phyloP scores from a whole-genome alignment of 768 basidiomycete genomes.

The Termitomyces sp. region DNA sequence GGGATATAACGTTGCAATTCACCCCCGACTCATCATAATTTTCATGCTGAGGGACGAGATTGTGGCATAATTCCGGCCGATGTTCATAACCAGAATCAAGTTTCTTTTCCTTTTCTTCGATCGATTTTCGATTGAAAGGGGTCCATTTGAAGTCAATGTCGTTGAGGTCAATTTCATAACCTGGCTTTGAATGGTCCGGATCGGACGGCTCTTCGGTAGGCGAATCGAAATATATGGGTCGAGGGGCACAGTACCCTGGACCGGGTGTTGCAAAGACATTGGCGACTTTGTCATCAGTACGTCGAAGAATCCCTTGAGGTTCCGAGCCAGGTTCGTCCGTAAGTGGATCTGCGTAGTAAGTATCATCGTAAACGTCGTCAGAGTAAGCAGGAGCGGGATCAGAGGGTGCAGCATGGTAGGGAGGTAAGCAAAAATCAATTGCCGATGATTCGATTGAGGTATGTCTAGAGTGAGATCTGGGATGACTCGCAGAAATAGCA shows the following conservation, averaged over 20 bases:
- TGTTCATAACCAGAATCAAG: neutral
- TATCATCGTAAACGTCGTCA: constrained; percentile 17
- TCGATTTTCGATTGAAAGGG: constrained; percentile 41
- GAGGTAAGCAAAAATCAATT: constrained; percentile 12
- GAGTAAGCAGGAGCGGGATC: constrained; percentile 21
- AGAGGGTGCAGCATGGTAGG: constrained; percentile 12
- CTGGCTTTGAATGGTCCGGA: constrained; percentile 32
- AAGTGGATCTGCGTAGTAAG: constrained; percentile 16
- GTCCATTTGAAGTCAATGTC: constrained; percentile 56
- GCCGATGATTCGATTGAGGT: neutral
- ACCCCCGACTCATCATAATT: neutral
- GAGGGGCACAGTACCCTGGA: constrained; percentile 34
- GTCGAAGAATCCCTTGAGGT: constrained; percentile 4
- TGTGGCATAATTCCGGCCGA: neutral
- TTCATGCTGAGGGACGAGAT: neutral
- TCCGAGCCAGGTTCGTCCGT: constrained; percentile 20
- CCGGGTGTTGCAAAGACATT: constrained; percentile 49
- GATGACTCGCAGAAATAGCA: neutral
- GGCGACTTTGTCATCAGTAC: constrained; percentile 14
- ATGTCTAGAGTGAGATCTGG: neutral
- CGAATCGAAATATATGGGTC: constrained; percentile 48
- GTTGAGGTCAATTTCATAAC: constrained; percentile 37
- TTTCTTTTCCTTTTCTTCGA: neutral
- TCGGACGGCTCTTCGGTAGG: constrained; percentile 50
- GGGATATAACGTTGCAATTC: neutral